Conservation (phyloP, 2,329 filamentous ascomycete species). For the Fusarium pseudograminearum region DNA sequence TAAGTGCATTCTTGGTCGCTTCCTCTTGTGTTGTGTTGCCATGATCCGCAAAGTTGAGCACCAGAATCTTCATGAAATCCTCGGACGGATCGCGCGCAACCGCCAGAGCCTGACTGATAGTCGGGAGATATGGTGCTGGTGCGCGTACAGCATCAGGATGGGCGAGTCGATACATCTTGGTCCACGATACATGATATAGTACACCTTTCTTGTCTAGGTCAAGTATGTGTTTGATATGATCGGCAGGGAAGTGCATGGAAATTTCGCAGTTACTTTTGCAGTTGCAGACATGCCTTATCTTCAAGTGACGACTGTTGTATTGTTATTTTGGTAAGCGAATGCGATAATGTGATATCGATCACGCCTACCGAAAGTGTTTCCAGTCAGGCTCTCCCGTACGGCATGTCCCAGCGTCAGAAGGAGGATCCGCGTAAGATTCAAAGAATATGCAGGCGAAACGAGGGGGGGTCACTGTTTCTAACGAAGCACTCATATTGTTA, state of each 20-base stretch:
- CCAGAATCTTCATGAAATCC: fast-evolving
- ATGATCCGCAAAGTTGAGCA: background rate
- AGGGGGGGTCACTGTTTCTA: background rate
- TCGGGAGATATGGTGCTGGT: background rate
- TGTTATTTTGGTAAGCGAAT: background rate
- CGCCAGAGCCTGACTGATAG: background rate
- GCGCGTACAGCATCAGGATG: background rate
- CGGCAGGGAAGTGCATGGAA: background rate
- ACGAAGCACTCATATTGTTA: background rate
- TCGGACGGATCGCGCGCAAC: background rate
- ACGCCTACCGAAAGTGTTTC: background rate
- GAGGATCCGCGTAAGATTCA: fast-evolving
- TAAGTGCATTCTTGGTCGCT: background rate
- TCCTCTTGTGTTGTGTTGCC: background rate
- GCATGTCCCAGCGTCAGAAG: fast-evolving
- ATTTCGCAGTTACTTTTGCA: background rate
- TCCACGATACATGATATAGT: background rate
- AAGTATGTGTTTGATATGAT: background rate
- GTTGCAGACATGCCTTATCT: background rate
- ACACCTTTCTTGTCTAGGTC: background rate
- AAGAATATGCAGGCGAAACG: background rate
- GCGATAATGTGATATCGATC: fast-evolving
- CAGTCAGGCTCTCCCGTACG: background rate
- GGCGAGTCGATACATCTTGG: background rate
- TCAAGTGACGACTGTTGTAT: background rate